Evolutionary conservation across 306 rosid genomes (phyloP), one percentile per base, ranked within the genome.

Genomic region (Pachyrhizus erosus): DNA sequence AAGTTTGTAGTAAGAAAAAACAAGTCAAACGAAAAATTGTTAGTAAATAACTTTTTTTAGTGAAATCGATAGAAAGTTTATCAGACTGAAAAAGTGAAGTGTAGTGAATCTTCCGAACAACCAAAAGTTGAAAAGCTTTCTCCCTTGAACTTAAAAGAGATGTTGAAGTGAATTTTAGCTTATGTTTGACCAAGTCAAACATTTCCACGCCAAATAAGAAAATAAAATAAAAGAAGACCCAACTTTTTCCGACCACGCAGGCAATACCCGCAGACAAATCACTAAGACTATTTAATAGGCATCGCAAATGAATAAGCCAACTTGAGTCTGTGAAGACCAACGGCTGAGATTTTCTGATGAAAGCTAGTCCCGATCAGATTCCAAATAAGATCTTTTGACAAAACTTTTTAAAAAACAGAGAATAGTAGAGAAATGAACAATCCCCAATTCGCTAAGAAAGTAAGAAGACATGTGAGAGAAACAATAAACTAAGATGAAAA

Each of bases 371-470:
- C 12, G 77, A 58, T 80, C 75, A 18, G 75, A 78, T 72, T 82
- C 82, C 76, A 51, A 74, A 27, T 68, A 8, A 86, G 82, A 80
- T 75, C 57, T 81, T 83, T 79, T 74, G 54, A 60, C 51, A 62
- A 75, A 40, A 21, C 23, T 1, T 10, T 31, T 51, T 5, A 45
- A 48, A 42, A 57, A 40, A 13, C 27, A 26, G 55, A 49, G 85
- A 62, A 73, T 29, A 5, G 34, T 31, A 71, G 40, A 55, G 23
- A 84, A 51, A 58, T 33, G 46, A 76, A 57, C 34, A 57, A 73
- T 80, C 76, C 64, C 46, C 29, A 85, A 48, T 82, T 76, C 13
- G 68, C 34, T 21, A 33, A 80, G 21, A 18, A 73, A 21, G 43
- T 37, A 48, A 78, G 48, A 17, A 66, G 51, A 12, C 78, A 29